Evolutionary conservation across 495 filamentous ascomycete species (phyloP), one percentile per base, ranked within the genome.

Genomic region (Amphirosellinia nigrospora): DNA sequence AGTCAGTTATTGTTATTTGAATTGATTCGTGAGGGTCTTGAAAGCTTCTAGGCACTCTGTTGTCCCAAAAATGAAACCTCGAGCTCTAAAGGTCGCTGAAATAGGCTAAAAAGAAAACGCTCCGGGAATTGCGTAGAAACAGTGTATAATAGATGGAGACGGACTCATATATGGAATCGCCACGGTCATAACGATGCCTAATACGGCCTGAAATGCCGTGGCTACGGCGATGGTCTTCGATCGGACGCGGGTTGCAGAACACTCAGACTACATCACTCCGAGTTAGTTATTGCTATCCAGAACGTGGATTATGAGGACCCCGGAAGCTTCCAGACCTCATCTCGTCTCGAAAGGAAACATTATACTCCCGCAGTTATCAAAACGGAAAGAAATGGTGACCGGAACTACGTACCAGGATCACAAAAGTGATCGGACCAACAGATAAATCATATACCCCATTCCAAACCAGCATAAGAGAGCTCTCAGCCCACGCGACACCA

Each of bases 101-200:
- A 43, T 16, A 43, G n/a, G n/a, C n/a, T n/a, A 43, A 16, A 43
- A 43, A 16, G 5, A 43, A 43, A 13, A 0, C 13, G 39, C 16
- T 13, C 39, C 16, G 39, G 16, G 39, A 43, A 43, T 43, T 43
- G 16, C 39, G 13, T 16, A 43, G 53, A 92, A n/a, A n/a, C n/a
- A n/a, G n/a, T n/a, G n/a, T n/a, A n/a, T n/a, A n/a, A n/a, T n/a
- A n/a, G n/a, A n/a, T n/a, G n/a, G n/a, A n/a, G n/a, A n/a, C n/a
- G n/a, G n/a, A n/a, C n/a, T 84, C 85, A 91, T 86, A 68, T 91
- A 90, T 0, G 89, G 88, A 59, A 90, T 88, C 0, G 86, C 86
- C 15, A 92, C 83, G 6, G 86, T 89, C 80, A 89, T 89, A 11
- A 84, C 79, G 50, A 90, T 89, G 1, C 86, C 86, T 43, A 89